phyloP scores from a whole-genome alignment of 192 early-diverging fungal species.

The Backusella psychrophila region DNA sequence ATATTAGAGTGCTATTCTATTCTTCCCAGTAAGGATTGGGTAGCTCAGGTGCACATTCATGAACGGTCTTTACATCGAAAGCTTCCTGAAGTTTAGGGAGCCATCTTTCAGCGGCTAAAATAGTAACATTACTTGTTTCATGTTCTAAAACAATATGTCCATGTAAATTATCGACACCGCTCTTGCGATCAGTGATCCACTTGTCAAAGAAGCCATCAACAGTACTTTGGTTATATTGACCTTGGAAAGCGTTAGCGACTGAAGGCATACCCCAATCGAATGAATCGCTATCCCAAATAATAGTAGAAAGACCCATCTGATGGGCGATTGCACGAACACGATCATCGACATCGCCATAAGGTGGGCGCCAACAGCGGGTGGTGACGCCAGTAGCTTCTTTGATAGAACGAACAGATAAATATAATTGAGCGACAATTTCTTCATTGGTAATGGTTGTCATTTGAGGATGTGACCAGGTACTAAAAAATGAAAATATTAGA shows the following conservation, averaged over 20 bases:
- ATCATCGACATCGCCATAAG: conserved; percentile 73
- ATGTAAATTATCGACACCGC: conserved; percentile 13
- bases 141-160: conserved; percentile 43
- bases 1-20: not conserved
- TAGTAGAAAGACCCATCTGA: conserved; percentile 44
- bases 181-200: conserved; percentile 17
- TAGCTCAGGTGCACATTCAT: conserved; percentile 33
- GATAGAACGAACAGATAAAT: conserved; percentile 36
- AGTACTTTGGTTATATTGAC: conserved; percentile 9
- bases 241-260: conserved; percentile 6
- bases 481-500: conserved; percentile 3
- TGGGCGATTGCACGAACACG: conserved; percentile 61
- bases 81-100: conserved; percentile 35
- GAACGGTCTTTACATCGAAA: conserved; percentile 35
- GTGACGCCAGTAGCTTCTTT: conserved; percentile 41
- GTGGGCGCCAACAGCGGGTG: conserved; percentile 54
- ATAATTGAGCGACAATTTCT: conserved; percentile 50
- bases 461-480: conserved; percentile 51
- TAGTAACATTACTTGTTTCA: conserved; percentile 36
- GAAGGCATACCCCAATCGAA: conserved; percentile 39
- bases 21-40: conserved; percentile 39
- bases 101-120: conserved; percentile 38
- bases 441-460: conserved; percentile 47
- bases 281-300: conserved; percentile 28
- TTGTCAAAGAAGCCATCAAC: conserved; percentile 20